phyloP scores from a whole-genome alignment of 345 rosid species.

The Populus alba region DNA sequence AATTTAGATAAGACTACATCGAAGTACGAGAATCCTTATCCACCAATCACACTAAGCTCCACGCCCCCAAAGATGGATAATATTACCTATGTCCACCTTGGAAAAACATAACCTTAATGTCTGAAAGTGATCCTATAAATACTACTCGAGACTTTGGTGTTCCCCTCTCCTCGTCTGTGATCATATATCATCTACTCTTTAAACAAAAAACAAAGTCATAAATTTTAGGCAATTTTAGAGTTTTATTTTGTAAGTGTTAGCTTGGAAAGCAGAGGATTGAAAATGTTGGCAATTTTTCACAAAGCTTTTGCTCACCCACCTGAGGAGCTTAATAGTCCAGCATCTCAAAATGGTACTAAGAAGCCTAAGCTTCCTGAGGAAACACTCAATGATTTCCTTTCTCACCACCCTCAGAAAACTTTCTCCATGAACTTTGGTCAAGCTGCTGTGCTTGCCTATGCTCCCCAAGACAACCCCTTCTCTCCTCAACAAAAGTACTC shows the following conservation, averaged over 20 bases:
- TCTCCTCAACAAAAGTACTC: conserved; percentile 8
- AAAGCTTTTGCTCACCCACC: conserved; percentile 31
- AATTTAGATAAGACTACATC: conserved; percentile 7
- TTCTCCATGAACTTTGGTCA: conserved; percentile 22
- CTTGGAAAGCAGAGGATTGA: neutral
- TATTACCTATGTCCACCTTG: neutral
- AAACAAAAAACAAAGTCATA: neutral
- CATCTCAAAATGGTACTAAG: conserved; percentile 4
- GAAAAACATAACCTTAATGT: neutral
- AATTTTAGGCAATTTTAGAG: neutral
- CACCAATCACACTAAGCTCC: neutral
- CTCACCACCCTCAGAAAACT: conserved; percentile 17
- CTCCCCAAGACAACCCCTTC: conserved; percentile 11
- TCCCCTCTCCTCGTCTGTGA: neutral
- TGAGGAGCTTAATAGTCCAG: conserved; percentile 29
- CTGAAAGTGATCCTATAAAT: neutral
- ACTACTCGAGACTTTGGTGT: too few species aligned
- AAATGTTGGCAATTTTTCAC: conserved; percentile 33
- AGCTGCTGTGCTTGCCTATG: conserved; percentile 29
- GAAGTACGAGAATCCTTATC: conserved; percentile 18
- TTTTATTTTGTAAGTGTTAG: neutral
- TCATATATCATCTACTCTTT: neutral
- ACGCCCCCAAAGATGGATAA: neutral
- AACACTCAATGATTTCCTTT: conserved; percentile 20
- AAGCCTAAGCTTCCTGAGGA: conserved; percentile 27